A percentile compares a stretch with the other conserved stretches of the same genome.
Conservation (phyloP, 345 rosid species). For the Cardiospermum halicacabum region DNA sequence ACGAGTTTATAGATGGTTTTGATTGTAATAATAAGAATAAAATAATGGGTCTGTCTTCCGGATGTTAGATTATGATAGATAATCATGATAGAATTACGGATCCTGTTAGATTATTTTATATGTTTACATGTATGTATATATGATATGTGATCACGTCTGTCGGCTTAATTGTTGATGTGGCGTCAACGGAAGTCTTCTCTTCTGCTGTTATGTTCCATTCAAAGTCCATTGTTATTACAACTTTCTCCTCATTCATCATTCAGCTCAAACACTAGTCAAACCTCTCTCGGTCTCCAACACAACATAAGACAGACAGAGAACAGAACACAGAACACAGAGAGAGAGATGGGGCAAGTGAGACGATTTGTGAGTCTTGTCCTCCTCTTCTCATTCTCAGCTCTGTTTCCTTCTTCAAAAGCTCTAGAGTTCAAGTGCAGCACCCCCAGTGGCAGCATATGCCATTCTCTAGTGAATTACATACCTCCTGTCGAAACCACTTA, state of each 20-base stretch:
- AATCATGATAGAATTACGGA: too few relatives aligned
- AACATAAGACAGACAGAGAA: background rate
- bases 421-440: constrained; percentile 30
- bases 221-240: background rate
- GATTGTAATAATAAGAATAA: too few relatives aligned
- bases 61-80: too few relatives aligned
- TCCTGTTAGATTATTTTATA: too few relatives aligned
- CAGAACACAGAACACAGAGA: background rate
- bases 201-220: too few relatives aligned
- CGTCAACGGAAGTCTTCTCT: too few relatives aligned
- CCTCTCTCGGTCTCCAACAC: background rate
- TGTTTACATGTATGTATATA: too few relatives aligned
- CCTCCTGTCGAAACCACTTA: constrained; percentile 24
- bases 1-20: too few relatives aligned
- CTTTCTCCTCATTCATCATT: background rate
- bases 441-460: constrained; percentile 16
- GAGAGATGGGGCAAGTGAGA: constrained; percentile 5
- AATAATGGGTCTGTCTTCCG: too few relatives aligned
- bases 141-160: too few relatives aligned
- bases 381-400: constrained; percentile 3
- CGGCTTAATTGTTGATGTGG: too few relatives aligned
- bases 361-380: background rate
- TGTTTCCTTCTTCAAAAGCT: constrained; percentile 10
- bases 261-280: background rate
- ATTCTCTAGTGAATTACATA: constrained; percentile 28